These are phyloP conservation scores for Cryptococcus depauperatus DNA, from an alignment of 1,284 basidiomycete genomes.

Conservation along the genomic window DNA sequence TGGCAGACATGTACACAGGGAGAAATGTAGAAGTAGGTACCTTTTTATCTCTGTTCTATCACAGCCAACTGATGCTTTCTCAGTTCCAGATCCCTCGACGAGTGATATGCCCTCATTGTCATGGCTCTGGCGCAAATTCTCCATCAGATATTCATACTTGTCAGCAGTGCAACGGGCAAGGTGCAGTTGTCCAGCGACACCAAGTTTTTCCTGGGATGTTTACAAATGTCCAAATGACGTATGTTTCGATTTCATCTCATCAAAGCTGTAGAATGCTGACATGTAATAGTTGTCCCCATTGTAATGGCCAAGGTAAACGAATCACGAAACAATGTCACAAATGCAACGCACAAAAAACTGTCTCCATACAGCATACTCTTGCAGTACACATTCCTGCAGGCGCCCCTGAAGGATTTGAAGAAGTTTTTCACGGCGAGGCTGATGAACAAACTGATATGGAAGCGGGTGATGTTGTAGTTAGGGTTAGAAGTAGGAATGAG, in stretches of 20 bases:
- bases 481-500: constrained; percentile 67
- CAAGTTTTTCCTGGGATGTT: constrained; percentile 95
- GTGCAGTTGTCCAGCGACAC: constrained; percentile 74
- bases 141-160: constrained; percentile 77
- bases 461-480: constrained; percentile 77
- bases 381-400: constrained; percentile 73
- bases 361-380: constrained; percentile 56
- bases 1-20: constrained; percentile 80
- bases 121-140: constrained; percentile 81
- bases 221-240: constrained; percentile 48
- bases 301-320: constrained; percentile 69
- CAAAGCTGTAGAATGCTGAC: not conserved
- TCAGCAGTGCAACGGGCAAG: constrained; percentile 68
- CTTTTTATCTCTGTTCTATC: not conserved
- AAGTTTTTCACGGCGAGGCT: constrained; percentile 83
- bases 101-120: constrained; percentile 84
- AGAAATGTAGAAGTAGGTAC: constrained; percentile 60
- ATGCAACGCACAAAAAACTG: constrained; percentile 71
- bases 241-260: constrained; percentile 14
- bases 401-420: constrained; percentile 82
- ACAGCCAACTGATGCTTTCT: not conserved
- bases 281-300: constrained; percentile 59
- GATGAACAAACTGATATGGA: constrained; percentile 91
- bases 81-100: constrained; percentile 83
- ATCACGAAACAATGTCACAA: constrained; percentile 68